Evolutionary conservation across 2,329 filamentous ascomycete genomes (phyloP), one percentile per base, ranked within the genome.

Genomic region (Exserohilum rostratum): DNA sequence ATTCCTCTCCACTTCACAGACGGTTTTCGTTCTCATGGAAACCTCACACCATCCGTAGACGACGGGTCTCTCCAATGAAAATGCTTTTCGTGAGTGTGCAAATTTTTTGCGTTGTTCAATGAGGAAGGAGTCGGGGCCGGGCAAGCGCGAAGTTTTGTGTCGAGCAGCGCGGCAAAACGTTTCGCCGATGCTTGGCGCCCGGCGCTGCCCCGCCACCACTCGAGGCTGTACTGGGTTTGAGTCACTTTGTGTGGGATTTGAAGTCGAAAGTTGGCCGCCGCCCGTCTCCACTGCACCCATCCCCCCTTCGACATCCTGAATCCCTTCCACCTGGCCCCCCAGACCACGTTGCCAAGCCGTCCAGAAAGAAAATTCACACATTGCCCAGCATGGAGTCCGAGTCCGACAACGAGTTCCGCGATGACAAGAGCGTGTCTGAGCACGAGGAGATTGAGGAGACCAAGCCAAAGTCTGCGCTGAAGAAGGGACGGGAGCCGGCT

Each of bases 381-480:
- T 29, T 42, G 58, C 67, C 70, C 70, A 76, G 51, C 66, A 77
- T 77, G 74, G 74, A 77, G 65, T 75, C 74, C 55, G 74, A 77
- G 51, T 74, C 72, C 44, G 74, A 76, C 48, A 70, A 73, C 58
- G 72, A 74, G 46, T 70, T 75, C 65, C 73, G 73, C 67, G 72
- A 76, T 49, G 71, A 74, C 49, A 70, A 75, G 64, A 73, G 72
- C 65, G 85, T 90, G 76, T 84, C 91, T 68, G 88, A 91, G 72
- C 89, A 88, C 61, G 89, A 91, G 66, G 90, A 91, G 64, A 83
- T 88, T 61, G 85, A 85, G 87, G 79, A 80, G 57, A 72, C 73
- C 29, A 76, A 77, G 69, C 78, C 77, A 71, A 96, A 96, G 84
- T 90, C 93, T 40, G 87, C 91, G 22, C 80, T 98, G 78, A 97